phyloP scores from a whole-genome alignment of 768 basidiomycete species.

The Baorangia bicolor region DNA sequence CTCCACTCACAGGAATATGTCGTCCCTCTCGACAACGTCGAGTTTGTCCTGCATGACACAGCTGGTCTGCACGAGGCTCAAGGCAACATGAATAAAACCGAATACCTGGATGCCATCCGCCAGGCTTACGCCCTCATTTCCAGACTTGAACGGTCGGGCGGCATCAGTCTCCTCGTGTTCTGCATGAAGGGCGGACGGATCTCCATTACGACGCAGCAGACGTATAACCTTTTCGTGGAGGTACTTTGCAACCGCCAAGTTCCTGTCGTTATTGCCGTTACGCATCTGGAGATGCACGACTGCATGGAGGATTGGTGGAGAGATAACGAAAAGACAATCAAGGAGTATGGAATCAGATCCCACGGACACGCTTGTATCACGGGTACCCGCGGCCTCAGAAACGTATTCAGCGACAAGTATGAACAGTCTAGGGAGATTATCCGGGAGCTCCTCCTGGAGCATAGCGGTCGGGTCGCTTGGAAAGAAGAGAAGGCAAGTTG shows the following conservation, averaged over 20 bases:
- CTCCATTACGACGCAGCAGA: constrained; percentile 26
- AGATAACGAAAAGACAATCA: constrained; percentile 35
- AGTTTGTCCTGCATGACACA: constrained; percentile 26
- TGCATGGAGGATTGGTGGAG: constrained; percentile 42
- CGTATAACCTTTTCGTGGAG: constrained; percentile 36
- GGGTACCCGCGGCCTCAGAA: constrained; percentile 26
- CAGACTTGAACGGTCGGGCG: constrained; percentile 25
- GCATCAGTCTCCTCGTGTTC: constrained; percentile 30
- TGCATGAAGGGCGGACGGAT: constrained; percentile 31
- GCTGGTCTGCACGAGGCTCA: constrained; percentile 30
- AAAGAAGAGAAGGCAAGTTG: constrained; percentile 27
- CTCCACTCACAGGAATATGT: constrained; percentile 28
- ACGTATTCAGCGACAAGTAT: constrained; percentile 32
- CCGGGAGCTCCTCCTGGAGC: constrained; percentile 16
- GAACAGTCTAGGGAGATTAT: constrained; percentile 30
- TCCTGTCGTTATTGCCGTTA: constrained; percentile 34
- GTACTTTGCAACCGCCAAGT: constrained; percentile 37
- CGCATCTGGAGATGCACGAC: constrained; percentile 35
- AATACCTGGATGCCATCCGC: constrained; percentile 27
- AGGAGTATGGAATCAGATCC: constrained; percentile 33
- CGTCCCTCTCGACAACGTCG: constrained; percentile 15
- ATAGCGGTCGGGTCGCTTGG: constrained; percentile 18
- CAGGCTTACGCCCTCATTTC: constrained; percentile 36
- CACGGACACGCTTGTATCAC: constrained; percentile 42
- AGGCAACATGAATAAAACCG: constrained; percentile 21